Evolutionary conservation across 2,329 filamentous ascomycete genomes (phyloP).

Genomic region (Alternaria atra): DNA sequence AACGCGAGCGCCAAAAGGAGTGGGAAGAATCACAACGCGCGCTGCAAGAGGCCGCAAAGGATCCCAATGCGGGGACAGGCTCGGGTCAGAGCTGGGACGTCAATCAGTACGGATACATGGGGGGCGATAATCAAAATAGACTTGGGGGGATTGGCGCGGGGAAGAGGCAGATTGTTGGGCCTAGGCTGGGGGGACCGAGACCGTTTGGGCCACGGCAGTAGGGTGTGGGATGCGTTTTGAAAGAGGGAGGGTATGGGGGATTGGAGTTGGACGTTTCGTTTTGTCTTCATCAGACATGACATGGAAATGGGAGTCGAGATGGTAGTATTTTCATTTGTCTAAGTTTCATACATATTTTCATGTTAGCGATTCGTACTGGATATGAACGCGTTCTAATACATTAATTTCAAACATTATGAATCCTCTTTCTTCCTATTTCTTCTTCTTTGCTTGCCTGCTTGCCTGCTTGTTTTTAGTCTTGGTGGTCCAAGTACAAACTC

Average conservation of each 20-base stretch:
- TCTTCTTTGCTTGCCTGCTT: not conserved
- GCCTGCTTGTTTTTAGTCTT: too few relatives aligned
- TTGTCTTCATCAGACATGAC: not conserved
- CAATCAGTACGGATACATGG: conserved; percentile 78
- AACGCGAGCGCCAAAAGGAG: conserved; percentile 77
- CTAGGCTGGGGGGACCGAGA: conserved; percentile 73
- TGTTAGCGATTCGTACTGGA: not conserved
- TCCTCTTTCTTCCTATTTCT: not conserved
- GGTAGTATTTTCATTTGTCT: not conserved
- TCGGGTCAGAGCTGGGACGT: conserved; percentile 80
- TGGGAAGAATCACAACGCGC: conserved; percentile 80
- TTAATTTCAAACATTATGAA: not conserved
- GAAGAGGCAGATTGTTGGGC: conserved; percentile 80
- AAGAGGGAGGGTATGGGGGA: not conserved
- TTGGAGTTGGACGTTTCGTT: not conserved
- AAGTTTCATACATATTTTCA: not conserved
- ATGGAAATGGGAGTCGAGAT: not conserved
- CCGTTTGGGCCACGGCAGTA: conserved; percentile 58
- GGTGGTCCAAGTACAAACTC: too few relatives aligned
- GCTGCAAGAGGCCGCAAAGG: conserved; percentile 64
- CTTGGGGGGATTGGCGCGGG: conserved; percentile 67
- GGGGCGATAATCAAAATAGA: conserved; percentile 77
- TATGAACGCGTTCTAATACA: not conserved
- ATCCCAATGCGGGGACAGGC: conserved; percentile 68
- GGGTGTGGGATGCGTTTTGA: not conserved